These are phyloP conservation scores for Aspergillus luchuensis DNA, from an alignment of 2,329 filamentous ascomycete genomes.

Conservation along the genomic window DNA sequence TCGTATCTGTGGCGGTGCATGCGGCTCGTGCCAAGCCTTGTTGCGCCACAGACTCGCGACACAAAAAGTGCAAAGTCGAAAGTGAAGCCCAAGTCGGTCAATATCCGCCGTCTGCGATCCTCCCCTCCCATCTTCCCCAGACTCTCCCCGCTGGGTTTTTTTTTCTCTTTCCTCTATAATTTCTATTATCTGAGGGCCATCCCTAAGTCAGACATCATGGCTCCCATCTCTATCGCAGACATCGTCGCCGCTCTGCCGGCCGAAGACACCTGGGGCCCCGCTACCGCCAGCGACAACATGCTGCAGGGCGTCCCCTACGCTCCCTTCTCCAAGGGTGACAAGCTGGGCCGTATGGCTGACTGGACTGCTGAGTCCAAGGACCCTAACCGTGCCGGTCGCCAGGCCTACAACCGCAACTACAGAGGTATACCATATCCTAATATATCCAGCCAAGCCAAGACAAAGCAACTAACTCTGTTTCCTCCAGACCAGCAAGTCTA, in stretches of 20 bases:
- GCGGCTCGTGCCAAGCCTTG: constrained; percentile 14
- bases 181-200: neutral
- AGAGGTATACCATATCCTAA: constrained; percentile 63
- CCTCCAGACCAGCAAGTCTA: constrained; percentile 91
- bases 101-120: constrained; percentile 19
- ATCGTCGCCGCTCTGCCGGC: constrained; percentile 72
- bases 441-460: constrained; percentile 3
- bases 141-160: neutral
- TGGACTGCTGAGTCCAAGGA: constrained; percentile 91
- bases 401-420: constrained; percentile 90
- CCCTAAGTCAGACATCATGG: constrained; percentile 40
- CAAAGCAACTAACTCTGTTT: neutral
- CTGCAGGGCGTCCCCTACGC: constrained; percentile 95
- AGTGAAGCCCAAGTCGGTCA: constrained; percentile 9
- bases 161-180: neutral
- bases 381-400: constrained; percentile 69
- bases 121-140: constrained; percentile 5
- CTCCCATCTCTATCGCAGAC: constrained; percentile 60
- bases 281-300: constrained; percentile 79
- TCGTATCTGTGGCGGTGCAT: constrained; percentile 10
- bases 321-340: constrained; percentile 97
- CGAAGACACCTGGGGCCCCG: constrained; percentile 84
- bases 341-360: constrained; percentile 98
- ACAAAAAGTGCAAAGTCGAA: constrained; percentile 22
- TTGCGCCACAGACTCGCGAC: constrained; percentile 24